Evolutionary conservation across 805 yeast genomes (phyloP).

Genomic region (Ogataea pini): DNA sequence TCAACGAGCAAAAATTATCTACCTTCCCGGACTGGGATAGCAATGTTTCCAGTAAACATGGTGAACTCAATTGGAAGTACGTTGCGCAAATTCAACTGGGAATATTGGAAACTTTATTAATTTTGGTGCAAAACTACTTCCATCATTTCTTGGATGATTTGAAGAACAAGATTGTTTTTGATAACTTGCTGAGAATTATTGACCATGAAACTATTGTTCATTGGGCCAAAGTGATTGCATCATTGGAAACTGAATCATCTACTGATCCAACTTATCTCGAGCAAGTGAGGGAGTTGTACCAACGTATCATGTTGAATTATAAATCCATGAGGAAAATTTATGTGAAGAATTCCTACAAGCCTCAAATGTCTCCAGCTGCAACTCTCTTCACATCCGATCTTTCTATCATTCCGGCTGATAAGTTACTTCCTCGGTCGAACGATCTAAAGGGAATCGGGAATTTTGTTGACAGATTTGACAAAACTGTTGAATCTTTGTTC

Average conservation of each 20-base stretch:
- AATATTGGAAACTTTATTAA: constrained; percentile 70
- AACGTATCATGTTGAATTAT: constrained; percentile 45
- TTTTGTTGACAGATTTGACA: constrained; percentile 66
- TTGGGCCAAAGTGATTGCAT: constrained; percentile 44
- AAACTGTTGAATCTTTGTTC: constrained; percentile 57
- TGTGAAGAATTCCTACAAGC: constrained; percentile 70
- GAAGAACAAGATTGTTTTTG: constrained; percentile 56
- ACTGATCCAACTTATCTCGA: constrained; percentile 15
- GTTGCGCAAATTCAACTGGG: constrained; percentile 81
- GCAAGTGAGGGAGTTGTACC: constrained; percentile 27
- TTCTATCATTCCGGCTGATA: constrained; percentile 39
- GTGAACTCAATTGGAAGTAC: constrained; percentile 59
- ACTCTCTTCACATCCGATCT: constrained; percentile 45
- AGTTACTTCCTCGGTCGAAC: constrained; percentile 30
- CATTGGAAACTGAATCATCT: constrained; percentile 24
- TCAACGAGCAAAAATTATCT: neutral
- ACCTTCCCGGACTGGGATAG: constrained; percentile 58
- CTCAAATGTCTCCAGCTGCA: constrained; percentile 43
- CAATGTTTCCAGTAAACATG: constrained; percentile 36
- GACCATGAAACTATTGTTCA: constrained; percentile 61
- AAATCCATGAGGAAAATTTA: constrained; percentile 67
- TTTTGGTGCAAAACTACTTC: constrained; percentile 72
- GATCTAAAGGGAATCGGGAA: constrained; percentile 54
- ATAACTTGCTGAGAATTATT: constrained; percentile 63
- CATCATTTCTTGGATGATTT: constrained; percentile 72